Percentiles rank a stretch among this genome's conserved stretches.
Evolutionary conservation across 371 early-diverging fungal species (phyloP).

Genomic region (Thermomucor indicae-seudaticae): DNA sequence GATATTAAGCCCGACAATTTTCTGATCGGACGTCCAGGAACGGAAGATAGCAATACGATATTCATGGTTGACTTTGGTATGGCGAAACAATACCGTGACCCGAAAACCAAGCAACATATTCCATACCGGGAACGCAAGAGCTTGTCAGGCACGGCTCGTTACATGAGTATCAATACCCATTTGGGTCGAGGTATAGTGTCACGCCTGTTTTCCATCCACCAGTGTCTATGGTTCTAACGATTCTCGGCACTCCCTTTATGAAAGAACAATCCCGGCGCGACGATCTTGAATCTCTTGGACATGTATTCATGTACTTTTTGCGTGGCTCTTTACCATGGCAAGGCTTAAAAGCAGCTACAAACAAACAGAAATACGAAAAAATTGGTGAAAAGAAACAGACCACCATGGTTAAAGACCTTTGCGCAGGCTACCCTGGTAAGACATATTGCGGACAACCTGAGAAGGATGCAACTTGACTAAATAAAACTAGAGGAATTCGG

Average conservation of each 20-base stretch:
- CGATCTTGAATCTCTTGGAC: slow-evolving; percentile 90
- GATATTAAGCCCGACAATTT: slow-evolving; percentile 99
- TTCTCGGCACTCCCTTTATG: not conserved
- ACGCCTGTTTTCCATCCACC: not conserved
- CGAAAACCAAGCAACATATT: slow-evolving; percentile 81
- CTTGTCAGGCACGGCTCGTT: slow-evolving; percentile 90
- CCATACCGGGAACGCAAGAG: slow-evolving; percentile 78
- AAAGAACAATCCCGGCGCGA: slow-evolving; percentile 92
- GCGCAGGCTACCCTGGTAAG: slow-evolving; percentile 64
- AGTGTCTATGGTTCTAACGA: not conserved
- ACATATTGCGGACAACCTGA: too few relatives aligned
- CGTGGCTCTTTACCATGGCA: slow-evolving; percentile 93
- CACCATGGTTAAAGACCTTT: slow-evolving; percentile 70
- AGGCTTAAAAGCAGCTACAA: slow-evolving; percentile 84
- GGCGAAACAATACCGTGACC: slow-evolving; percentile 85
- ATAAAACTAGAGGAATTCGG: slow-evolving; percentile 76
- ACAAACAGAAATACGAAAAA: slow-evolving; percentile 90
- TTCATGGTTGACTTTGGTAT: slow-evolving; percentile 89
- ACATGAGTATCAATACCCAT: slow-evolving; percentile 92
- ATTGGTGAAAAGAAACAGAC: slow-evolving; percentile 88
- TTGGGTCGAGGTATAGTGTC: slow-evolving; percentile 52
- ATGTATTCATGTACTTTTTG: slow-evolving; percentile 91
- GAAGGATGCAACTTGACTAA: not conserved
- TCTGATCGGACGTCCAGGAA: slow-evolving; percentile 68
- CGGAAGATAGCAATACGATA: slow-evolving; percentile 44